Base-by-base conservation (phyloP, 2,329 filamentous ascomycete genomes). In the Huntiella savannae region DNA sequence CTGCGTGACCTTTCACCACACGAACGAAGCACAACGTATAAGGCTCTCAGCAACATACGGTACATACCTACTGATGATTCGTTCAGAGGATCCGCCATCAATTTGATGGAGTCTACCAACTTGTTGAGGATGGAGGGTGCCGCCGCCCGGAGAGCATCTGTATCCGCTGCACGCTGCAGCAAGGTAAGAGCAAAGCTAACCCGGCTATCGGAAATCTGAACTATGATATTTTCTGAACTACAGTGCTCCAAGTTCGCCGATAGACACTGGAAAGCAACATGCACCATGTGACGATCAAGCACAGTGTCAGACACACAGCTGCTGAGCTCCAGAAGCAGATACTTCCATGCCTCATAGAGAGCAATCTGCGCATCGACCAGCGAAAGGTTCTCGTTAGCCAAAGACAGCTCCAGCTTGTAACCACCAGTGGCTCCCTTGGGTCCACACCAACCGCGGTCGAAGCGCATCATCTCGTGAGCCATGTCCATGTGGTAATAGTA, bases 281-380 rank as follows among this genome's bases (percentile, higher is more conserved):
- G 71, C 32, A 83, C 66, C 64, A 93, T 77, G 47, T 82, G 71
- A 54, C 73, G 76, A 47, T 78, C 73, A 3, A 88, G 65, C 17
- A 63, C 63, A 11, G 66, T 62, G 52, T 68, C 65, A 15, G 40
- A 68, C n/a, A 75, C 60, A 50, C 68, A 73, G 34, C 75, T 75
- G 58, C 81, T 84, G 42, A 98, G 70, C 56, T 95, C 88, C 43
- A 91, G 70, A 11, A 88, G 74, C 6, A 98, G 69, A 49, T 84
- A 78, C 59, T 92, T 87, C 85, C 88, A 96, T 47, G 84, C 82
- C 54, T 84, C 77, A 52, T 95, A 80, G 13, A 98, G 73, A 38
- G 77, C 78, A 53, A 91, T 79, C 64, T 98, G 86, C 17, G 88
- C 83, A 59, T 96, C 86, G 33, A 98, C 85, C 33, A 94, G 68